phyloP scores from a whole-genome alignment of 306 rosid species.

The Heteromeles arbutifolia region DNA sequence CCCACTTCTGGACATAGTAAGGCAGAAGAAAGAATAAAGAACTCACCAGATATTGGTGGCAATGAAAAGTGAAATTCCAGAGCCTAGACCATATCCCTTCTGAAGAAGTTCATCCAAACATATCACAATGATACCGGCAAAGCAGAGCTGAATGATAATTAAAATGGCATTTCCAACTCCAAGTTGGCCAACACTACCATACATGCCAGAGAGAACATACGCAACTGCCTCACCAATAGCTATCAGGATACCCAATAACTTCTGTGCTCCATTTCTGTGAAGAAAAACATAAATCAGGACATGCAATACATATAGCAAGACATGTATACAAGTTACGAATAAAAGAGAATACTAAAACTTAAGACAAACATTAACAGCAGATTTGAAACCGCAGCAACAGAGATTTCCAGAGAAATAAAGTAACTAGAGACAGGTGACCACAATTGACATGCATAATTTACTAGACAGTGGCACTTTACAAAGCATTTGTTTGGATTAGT shows the following conservation, averaged over 20 bases:
- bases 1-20: background rate
- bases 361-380: background rate
- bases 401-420: background rate
- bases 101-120: conserved; percentile 96
- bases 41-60: conserved; percentile 92
- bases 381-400: background rate
- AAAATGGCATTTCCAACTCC: conserved; percentile 96
- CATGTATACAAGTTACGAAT: background rate
- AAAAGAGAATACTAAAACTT: background rate
- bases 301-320: background rate
- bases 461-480: background rate
- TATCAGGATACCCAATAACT: conserved; percentile 82
- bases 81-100: conserved; percentile 98
- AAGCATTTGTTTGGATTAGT: background rate
- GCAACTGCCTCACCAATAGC: conserved; percentile 98
- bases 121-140: conserved; percentile 90
- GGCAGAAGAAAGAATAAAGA: background rate
- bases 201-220: conserved; percentile 93
- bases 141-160: conserved; percentile 83
- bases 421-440: background rate
- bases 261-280: conserved; percentile 80
- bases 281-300: background rate
- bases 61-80: conserved; percentile 94
- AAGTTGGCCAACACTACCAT: conserved; percentile 95
- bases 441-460: background rate